These are phyloP conservation scores for Anthostomella pinea DNA, from an alignment of 2,329 filamentous ascomycete genomes.

Conservation along the genomic window DNA sequence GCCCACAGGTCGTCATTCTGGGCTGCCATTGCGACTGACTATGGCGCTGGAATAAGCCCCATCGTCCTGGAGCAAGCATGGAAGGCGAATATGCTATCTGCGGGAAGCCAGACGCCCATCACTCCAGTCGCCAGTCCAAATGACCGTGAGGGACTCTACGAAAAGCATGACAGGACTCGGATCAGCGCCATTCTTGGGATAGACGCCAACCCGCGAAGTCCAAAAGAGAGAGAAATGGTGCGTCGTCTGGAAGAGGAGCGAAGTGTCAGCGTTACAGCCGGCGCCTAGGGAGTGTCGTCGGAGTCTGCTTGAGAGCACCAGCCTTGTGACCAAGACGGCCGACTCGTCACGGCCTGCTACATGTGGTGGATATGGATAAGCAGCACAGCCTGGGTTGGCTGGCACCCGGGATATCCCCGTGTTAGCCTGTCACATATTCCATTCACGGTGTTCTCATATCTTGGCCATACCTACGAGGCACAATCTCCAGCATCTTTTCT, in stretches of 20 bases:
- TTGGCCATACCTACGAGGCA: no score
- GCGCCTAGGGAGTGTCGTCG: constrained; percentile 25
- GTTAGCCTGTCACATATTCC: no score
- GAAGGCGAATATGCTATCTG: constrained; percentile 47
- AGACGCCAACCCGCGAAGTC: constrained; percentile 55
- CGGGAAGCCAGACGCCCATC: constrained; percentile 43
- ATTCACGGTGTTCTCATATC: no score
- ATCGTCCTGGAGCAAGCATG: constrained; percentile 69
- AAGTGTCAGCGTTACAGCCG: constrained; percentile 30
- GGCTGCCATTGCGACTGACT: constrained; percentile 68
- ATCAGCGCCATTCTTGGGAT: constrained; percentile 63
- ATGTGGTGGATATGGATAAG: no score
- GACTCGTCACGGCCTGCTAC: no score
- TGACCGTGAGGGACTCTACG: constrained; percentile 41
- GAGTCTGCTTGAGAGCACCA: no score
- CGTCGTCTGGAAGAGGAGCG: constrained; percentile 54
- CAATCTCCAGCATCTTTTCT: no score
- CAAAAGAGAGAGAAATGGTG: constrained; percentile 56
- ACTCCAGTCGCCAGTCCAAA: constrained; percentile 53
- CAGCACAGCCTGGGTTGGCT: no score
- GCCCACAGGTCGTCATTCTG: constrained; percentile 70
- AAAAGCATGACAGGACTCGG: constrained; percentile 53
- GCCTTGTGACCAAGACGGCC: no score
- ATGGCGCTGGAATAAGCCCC: constrained; percentile 61
- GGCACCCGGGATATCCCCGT: no score